Percentiles rank a stretch among this genome's conserved stretches.
phyloP scores from a whole-genome alignment of 805 yeast species.

The Teunomyces kruisii region DNA sequence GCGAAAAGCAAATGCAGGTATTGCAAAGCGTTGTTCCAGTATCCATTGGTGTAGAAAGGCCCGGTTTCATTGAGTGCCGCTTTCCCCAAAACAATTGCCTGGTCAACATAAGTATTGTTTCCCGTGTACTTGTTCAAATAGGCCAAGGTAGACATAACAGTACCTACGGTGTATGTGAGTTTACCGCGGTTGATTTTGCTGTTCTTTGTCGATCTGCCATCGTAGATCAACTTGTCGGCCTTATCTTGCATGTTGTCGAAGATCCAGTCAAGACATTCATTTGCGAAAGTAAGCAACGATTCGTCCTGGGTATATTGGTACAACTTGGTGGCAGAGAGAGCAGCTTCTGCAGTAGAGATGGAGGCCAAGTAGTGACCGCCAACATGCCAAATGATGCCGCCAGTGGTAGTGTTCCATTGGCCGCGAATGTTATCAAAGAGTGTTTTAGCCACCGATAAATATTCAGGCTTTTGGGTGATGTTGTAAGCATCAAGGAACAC shows the following conservation, averaged over 20 bases:
- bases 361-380: conserved; percentile 13
- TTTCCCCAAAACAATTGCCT: conserved; percentile 10
- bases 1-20: conserved; percentile 17
- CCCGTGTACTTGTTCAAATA: conserved; percentile 9
- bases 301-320: conserved; percentile 8
- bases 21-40: conserved; percentile 15
- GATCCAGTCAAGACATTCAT: conserved; percentile 11
- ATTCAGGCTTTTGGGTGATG: conserved; percentile 5
- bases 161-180: conserved; percentile 15
- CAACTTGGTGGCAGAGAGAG: conserved; percentile 12
- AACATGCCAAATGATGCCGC: conserved; percentile 13
- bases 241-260: conserved; percentile 14
- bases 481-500: conserved; percentile 12
- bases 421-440: conserved; percentile 8
- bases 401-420: conserved; percentile 9
- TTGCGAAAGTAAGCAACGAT: conserved; percentile 8
- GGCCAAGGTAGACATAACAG: conserved; percentile 11
- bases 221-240: conserved; percentile 11
- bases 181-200: conserved; percentile 12
- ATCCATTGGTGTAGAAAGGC: conserved; percentile 14
- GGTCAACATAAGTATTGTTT: conserved; percentile 4
- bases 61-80: conserved; percentile 11
- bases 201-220: conserved; percentile 8
- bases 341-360: conserved; percentile 15
- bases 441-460: conserved; percentile 8